These are phyloP conservation scores for Hemisphaericaspora xylanilytica DNA, from an alignment of 1,139 yeast genomes.

Conservation along the genomic window DNA sequence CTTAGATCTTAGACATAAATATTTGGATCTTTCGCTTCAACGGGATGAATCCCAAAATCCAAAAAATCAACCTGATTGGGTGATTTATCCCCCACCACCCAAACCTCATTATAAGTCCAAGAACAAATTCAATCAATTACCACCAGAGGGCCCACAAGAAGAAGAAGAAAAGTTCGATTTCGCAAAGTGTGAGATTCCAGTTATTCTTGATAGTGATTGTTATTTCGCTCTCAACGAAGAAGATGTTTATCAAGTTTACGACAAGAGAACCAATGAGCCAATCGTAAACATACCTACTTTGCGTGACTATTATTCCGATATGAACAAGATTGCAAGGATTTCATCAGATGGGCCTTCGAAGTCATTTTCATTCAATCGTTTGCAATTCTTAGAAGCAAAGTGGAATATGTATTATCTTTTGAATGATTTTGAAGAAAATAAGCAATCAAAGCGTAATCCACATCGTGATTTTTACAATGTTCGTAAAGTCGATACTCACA, in stretches of 20 bases:
- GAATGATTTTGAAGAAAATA: slow-evolving; percentile 90
- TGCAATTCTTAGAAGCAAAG: slow-evolving; percentile 92
- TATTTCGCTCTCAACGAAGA: slow-evolving; percentile 54
- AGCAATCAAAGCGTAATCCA: slow-evolving; percentile 73
- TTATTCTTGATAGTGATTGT: slow-evolving; percentile 40
- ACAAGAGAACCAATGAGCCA: slow-evolving; percentile 30
- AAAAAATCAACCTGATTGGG: slow-evolving; percentile 70
- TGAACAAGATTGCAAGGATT: slow-evolving; percentile 65
- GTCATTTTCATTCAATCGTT: slow-evolving; percentile 90
- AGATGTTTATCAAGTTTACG: slow-evolving; percentile 68
- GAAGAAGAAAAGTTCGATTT: slow-evolving; percentile 57
- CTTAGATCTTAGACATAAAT: slow-evolving; percentile 72
- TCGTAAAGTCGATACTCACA: slow-evolving; percentile 97
- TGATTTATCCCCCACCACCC: slow-evolving; percentile 90
- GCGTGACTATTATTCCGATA: slow-evolving; percentile 78
- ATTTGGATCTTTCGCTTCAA: slow-evolving; percentile 70
- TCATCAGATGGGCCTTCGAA: slow-evolving; percentile 97
- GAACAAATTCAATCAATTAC: slow-evolving; percentile 54
- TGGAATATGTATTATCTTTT: slow-evolving; percentile 88
- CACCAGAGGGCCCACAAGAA: slow-evolving; percentile 25
- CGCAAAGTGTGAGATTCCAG: slow-evolving; percentile 64
- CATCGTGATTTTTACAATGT: slow-evolving; percentile 98
- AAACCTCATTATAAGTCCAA: slow-evolving; percentile 83
- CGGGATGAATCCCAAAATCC: slow-evolving; percentile 70
- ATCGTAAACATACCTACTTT: slow-evolving; percentile 71